These are phyloP conservation scores for Aureoboletus auriporus DNA, from an alignment of 768 basidiomycete species.

Conservation along the genomic window DNA sequence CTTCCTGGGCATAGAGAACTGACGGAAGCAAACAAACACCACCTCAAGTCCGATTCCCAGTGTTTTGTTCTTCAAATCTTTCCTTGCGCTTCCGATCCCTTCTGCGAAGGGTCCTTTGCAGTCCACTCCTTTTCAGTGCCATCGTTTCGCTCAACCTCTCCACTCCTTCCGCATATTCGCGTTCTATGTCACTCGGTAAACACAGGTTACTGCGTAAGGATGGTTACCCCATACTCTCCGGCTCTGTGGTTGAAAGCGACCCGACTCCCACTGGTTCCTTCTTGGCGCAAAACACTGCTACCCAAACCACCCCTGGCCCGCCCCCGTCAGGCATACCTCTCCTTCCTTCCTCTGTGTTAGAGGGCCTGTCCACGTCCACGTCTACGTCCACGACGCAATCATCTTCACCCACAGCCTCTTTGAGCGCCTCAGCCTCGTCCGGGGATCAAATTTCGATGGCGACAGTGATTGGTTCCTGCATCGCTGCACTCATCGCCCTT, in stretches of 20 bases:
- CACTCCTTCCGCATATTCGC: conserved; percentile 1
- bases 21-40: conserved; percentile 18
- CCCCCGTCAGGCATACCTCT: conserved; percentile 13
- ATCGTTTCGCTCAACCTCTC: conserved; percentile 3
- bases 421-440: conserved; percentile 11
- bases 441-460: conserved; percentile 29
- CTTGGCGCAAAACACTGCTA: conserved; percentile 19
- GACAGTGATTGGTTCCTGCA: conserved; percentile 60
- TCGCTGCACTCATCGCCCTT: conserved; percentile 54
- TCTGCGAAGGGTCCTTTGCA: conserved; percentile 18
- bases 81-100: conserved; percentile 12
- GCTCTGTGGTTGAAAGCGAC: conserved; percentile 21
- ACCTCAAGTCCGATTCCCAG: conserved; percentile 9
- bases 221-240: conserved; percentile 13
- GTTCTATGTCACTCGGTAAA: conserved; percentile 15
- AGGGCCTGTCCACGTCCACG: not conserved
- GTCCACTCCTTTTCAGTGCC: conserved; percentile 17
- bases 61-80: not conserved
- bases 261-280: conserved; percentile 25
- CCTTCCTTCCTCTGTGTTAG: not conserved
- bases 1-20: conserved; percentile 1
- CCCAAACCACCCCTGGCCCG: not conserved
- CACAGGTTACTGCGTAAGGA: conserved; percentile 8
- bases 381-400: conserved; percentile 3
- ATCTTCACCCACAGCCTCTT: conserved; percentile 7